Evolutionary conservation across 495 filamentous ascomycete genomes (phyloP).

Genomic region (Cercophora scortea): DNA sequence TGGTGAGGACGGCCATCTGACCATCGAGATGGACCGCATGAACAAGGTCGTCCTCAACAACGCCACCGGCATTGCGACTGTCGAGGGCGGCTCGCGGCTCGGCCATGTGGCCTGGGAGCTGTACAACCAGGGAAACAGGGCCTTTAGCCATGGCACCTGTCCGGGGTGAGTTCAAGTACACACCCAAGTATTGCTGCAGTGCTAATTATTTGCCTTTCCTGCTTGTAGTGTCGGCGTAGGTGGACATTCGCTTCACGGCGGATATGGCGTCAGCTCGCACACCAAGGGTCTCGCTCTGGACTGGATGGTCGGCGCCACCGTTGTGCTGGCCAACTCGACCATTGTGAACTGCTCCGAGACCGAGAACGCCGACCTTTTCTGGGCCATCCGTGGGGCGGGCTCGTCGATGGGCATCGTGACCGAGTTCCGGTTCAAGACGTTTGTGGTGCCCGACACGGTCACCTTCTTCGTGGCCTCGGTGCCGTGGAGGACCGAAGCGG

Average conservation of each 20-base stretch:
- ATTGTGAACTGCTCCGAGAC: slow-evolving; percentile 31
- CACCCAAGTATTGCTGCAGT: background rate
- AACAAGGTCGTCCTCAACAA: slow-evolving; percentile 32
- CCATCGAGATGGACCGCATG: slow-evolving; percentile 37
- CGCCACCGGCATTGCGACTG: slow-evolving; percentile 29
- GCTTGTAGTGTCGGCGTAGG: slow-evolving; percentile 30
- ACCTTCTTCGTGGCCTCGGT: slow-evolving; percentile 32
- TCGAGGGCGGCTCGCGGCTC: slow-evolving; percentile 31
- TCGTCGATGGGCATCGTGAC: slow-evolving; percentile 36
- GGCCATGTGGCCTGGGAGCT: slow-evolving; percentile 36
- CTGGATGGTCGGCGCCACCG: slow-evolving; percentile 35
- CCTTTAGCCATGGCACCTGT: slow-evolving; percentile 39
- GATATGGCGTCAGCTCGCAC: slow-evolving; percentile 37
- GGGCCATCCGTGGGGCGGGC: slow-evolving; percentile 38
- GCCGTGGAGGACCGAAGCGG: slow-evolving; percentile 21
- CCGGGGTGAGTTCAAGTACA: slow-evolving; percentile 26
- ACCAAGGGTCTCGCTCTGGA: slow-evolving; percentile 35
- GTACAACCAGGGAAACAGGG: slow-evolving; percentile 34
- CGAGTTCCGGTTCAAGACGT: slow-evolving; percentile 36
- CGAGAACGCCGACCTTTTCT: slow-evolving; percentile 39
- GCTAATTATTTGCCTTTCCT: slow-evolving; percentile 1
- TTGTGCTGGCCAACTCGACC: slow-evolving; percentile 35
- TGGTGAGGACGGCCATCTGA: slow-evolving; percentile 39
- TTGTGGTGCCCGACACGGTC: slow-evolving; percentile 28
- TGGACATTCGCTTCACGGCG: slow-evolving; percentile 38